Percentiles rank a stretch among this genome's conserved stretches.
phyloP scores from a whole-genome alignment of 495 filamentous ascomycete species.

The Massariosphaeria phaeospora region DNA sequence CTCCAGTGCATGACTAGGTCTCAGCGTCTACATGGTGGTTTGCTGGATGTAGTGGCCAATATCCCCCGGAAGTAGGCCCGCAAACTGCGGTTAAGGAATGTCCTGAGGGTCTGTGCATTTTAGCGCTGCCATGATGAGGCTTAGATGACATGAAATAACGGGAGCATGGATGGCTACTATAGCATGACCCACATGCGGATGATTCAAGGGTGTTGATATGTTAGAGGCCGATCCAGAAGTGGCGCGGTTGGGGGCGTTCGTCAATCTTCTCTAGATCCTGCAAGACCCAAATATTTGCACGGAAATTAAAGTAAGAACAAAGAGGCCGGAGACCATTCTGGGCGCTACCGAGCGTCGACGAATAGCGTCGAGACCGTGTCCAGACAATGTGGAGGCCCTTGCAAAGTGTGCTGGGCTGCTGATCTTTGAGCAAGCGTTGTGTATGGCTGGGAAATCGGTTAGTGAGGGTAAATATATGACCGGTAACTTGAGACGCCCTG shows the following conservation, averaged over 20 bases:
- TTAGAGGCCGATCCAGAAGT: constrained; percentile 17
- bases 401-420: constrained; percentile 13
- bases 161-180: constrained; percentile 16
- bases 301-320: not conserved
- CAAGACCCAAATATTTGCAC: not conserved
- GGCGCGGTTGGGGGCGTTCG: constrained; percentile 16
- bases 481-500: constrained; percentile 27
- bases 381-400: not conserved
- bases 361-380: not conserved
- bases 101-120: constrained; percentile 27
- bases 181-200: constrained; percentile 20
- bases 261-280: not conserved
- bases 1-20: constrained; percentile 4
- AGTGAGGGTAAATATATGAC: constrained; percentile 26
- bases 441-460: constrained; percentile 24
- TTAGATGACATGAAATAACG: constrained; percentile 28
- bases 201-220: constrained; percentile 9
- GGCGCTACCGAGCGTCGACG: constrained; percentile 1
- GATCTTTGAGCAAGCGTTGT: constrained; percentile 11
- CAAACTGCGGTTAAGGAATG: constrained; percentile 30
- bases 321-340: not conserved
- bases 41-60: constrained; percentile 10
- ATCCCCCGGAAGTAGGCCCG: constrained; percentile 32
- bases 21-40: not conserved
- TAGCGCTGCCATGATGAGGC: constrained; percentile 25